A percentile compares a stretch with the other conserved stretches of the same genome.
Conservation (phyloP, 2,329 filamentous ascomycete species). For the Exophiala oligosperma region DNA sequence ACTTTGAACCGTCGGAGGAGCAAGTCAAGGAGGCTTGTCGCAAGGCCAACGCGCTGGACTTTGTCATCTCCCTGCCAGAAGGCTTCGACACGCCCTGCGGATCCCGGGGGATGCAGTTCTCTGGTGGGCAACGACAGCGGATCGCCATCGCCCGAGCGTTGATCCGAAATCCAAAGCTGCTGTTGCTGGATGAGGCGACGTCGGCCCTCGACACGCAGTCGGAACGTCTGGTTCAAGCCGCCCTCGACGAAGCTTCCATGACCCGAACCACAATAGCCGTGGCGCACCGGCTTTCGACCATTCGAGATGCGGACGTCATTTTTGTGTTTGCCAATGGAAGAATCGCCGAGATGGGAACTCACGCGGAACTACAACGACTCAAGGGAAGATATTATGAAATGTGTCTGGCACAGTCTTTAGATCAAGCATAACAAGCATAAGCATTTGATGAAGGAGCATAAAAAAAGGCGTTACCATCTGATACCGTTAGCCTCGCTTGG, state of each 20-base stretch:
- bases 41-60: conserved; percentile 40
- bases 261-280: conserved; percentile 37
- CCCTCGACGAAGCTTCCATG: conserved; percentile 33
- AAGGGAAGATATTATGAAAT: conserved; percentile 43
- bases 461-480: background rate
- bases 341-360: conserved; percentile 43
- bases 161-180: conserved; percentile 35
- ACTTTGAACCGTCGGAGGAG: conserved; percentile 31
- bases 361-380: conserved; percentile 40
- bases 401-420: conserved; percentile 29
- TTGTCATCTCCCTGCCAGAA: conserved; percentile 40
- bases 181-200: conserved; percentile 48
- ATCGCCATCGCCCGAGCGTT: conserved; percentile 46
- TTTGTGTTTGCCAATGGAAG: conserved; percentile 42
- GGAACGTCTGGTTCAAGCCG: conserved; percentile 36
- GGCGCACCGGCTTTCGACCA: conserved; percentile 41
- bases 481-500: too few relatives aligned
- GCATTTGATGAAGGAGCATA: background rate
- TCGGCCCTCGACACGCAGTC: conserved; percentile 41
- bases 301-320: conserved; percentile 40
- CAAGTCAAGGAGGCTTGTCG: conserved; percentile 37
- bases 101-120: conserved; percentile 37
- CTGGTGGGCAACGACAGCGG: conserved; percentile 45
- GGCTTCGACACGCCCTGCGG: conserved; percentile 38
- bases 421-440: conserved; percentile 15